Evolutionary conservation across 208 protist genomes (phyloP).

Genomic region (Leishmania braziliensis): DNA sequence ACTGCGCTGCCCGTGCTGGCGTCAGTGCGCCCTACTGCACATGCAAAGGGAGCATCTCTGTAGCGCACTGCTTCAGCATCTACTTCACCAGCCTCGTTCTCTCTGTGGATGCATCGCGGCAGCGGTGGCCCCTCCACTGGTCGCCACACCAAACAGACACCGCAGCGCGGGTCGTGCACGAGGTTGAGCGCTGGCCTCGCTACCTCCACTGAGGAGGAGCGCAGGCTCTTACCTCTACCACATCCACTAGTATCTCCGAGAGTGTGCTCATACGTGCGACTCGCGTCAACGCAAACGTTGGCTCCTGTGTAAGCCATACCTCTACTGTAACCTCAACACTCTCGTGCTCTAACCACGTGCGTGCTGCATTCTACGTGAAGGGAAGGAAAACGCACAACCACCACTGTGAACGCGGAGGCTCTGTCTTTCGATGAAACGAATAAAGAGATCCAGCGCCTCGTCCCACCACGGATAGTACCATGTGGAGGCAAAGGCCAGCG

Average conservation of each 20-base stretch:
- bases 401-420: neutral
- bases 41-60: neutral
- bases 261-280: neutral
- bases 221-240: neutral
- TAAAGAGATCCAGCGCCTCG: neutral
- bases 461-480: neutral
- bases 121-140: slow-evolving; percentile 25
- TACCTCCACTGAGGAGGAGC: neutral
- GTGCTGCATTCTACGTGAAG: neutral
- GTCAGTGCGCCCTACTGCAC: neutral
- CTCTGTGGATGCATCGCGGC: slow-evolving; percentile 4
- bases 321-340: neutral
- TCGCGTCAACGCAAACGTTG: neutral
- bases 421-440: neutral
- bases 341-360: neutral
- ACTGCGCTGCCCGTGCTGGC: neutral
- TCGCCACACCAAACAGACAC: slow-evolving; percentile 23
- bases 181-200: neutral
- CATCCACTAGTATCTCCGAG: neutral
- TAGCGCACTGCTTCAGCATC: neutral
- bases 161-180: slow-evolving; percentile 13
- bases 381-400: neutral
- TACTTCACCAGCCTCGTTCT: too few relatives aligned
- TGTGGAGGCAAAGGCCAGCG: neutral
- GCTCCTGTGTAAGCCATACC: neutral